phyloP scores from a whole-genome alignment of 108 stramenopile species.

The Skeletonema menzelii region DNA sequence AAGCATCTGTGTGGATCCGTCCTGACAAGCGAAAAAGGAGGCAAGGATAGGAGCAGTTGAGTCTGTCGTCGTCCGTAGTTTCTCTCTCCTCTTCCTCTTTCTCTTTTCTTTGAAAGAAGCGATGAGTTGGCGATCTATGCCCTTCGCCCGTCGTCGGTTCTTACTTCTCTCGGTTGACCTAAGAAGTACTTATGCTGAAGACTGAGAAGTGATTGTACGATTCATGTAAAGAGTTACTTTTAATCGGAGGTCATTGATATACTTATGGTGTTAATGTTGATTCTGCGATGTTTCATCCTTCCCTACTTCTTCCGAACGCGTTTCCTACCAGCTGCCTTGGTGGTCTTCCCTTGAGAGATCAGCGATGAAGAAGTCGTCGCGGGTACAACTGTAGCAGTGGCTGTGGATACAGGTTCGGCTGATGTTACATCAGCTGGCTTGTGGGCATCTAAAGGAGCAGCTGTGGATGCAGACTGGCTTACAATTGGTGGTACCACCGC shows the following conservation, averaged over 20 bases:
- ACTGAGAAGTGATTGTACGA: too few relatives aligned
- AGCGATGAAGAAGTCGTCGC: not conserved
- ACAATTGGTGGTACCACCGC: conserved; percentile 15
- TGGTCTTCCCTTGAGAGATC: not conserved
- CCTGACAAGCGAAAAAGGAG: not conserved
- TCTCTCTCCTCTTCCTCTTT: too few relatives aligned
- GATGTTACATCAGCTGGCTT: not conserved
- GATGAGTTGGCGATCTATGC: too few relatives aligned
- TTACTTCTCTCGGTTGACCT: too few relatives aligned
- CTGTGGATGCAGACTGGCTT: conserved; percentile 1
- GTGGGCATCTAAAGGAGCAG: conserved; percentile 14
- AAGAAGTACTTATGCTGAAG: too few relatives aligned
- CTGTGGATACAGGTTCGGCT: not conserved
- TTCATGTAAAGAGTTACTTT: too few relatives aligned
- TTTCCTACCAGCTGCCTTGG: conserved; percentile 25
- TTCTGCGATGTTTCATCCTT: not conserved
- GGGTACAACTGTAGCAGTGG: conserved; percentile 2
- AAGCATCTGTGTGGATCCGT: not conserved
- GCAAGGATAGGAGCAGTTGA: too few relatives aligned
- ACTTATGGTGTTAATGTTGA: not conserved
- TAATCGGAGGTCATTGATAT: too few relatives aligned
- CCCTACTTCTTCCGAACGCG: conserved; percentile 22
- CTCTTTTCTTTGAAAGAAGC: too few relatives aligned
- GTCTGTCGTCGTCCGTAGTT: too few relatives aligned
- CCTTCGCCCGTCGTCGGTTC: too few relatives aligned